Evolutionary conservation across 176 grass and related monocot species (phyloP).

Genomic region (Saccharum officinarum): DNA sequence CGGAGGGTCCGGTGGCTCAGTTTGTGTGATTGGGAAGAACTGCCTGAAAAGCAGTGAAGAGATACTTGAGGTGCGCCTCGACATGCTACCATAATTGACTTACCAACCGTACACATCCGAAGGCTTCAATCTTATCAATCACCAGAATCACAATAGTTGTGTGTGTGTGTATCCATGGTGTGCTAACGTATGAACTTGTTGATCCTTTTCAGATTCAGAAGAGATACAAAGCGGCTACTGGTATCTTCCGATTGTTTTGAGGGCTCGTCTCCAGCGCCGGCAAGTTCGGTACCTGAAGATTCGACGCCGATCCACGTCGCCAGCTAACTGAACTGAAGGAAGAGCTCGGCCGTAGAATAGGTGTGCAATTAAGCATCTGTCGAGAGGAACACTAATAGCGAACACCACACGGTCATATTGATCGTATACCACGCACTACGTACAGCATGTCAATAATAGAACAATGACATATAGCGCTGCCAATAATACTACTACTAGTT

Average conservation of each 20-base stretch:
- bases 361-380: background rate
- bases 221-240: conserved; percentile 86
- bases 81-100: background rate
- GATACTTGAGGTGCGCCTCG: conserved; percentile 68
- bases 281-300: conserved; percentile 90
- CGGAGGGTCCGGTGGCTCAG: conserved; percentile 82
- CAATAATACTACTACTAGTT: background rate
- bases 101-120: background rate
- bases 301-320: conserved; percentile 1
- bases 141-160: background rate
- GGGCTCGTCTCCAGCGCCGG: conserved; percentile 82
- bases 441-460: background rate
- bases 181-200: conserved; percentile 11
- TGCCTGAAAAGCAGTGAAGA: conserved; percentile 81
- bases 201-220: conserved; percentile 72
- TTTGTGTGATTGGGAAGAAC: conserved; percentile 83
- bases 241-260: conserved; percentile 76
- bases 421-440: background rate
- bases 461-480: background rate
- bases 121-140: background rate
- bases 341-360: background rate
- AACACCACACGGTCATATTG: background rate
- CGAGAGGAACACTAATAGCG: background rate
- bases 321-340: background rate
- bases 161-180: background rate